Evolutionary conservation across 176 grass and related monocot species (phyloP).

Genomic region (Cymbopogon citratus): DNA sequence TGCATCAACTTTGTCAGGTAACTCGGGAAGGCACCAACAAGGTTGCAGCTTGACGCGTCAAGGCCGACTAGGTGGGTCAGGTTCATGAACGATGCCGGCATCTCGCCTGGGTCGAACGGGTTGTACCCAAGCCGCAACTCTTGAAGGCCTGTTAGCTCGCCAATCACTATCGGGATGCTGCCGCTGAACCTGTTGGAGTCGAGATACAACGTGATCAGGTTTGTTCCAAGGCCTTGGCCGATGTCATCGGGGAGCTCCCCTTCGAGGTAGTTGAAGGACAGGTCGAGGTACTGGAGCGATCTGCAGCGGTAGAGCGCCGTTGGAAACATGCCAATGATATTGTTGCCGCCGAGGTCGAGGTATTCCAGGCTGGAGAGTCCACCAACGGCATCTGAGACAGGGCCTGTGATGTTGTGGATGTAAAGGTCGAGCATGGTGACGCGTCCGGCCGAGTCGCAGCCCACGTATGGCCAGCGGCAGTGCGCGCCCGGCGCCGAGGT

Average conservation of each 20-base stretch:
- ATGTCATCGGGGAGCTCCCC: slow-evolving; percentile 42
- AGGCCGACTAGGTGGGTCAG: slow-evolving; percentile 24
- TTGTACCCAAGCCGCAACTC: not conserved
- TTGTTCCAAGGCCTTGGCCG: slow-evolving; percentile 7
- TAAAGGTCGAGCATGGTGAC: too few relatives aligned
- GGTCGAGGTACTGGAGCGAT: not conserved
- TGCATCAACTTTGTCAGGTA: slow-evolving; percentile 20
- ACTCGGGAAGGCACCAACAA: slow-evolving; percentile 34
- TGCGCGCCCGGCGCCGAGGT: too few relatives aligned
- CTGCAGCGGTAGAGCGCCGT: slow-evolving; percentile 31
- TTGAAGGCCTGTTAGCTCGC: too few relatives aligned
- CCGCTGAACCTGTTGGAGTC: not conserved
- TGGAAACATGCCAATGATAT: slow-evolving; percentile 31
- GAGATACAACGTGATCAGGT: slow-evolving; percentile 28
- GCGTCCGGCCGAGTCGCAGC: too few relatives aligned
- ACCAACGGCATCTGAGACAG: slow-evolving; percentile 36
- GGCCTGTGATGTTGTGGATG: too few relatives aligned
- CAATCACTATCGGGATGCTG: not conserved
- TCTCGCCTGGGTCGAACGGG: not conserved
- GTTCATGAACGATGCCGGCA: slow-evolving; percentile 40
- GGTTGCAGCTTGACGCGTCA: not conserved
- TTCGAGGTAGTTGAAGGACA: slow-evolving; percentile 33
- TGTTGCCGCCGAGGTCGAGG: slow-evolving; percentile 37
- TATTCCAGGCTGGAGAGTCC: slow-evolving; percentile 20
- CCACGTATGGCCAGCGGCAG: too few relatives aligned